phyloP scores from a whole-genome alignment of 2,329 filamentous ascomycete species.

The Colletotrichum trifolii region DNA sequence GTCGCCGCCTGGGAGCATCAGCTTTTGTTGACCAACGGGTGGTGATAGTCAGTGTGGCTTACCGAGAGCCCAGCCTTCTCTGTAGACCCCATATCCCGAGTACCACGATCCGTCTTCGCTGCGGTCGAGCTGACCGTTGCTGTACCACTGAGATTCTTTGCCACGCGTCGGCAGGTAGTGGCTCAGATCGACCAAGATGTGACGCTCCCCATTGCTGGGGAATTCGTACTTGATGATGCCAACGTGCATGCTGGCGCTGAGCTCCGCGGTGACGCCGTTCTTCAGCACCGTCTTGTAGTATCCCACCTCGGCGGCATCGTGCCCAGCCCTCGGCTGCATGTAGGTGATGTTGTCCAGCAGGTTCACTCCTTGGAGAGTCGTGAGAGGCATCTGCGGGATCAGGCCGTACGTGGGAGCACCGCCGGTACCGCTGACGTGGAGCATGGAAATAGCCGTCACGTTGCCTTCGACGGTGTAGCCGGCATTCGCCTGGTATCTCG shows the following conservation, averaged over 20 bases:
- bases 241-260: slow-evolving; percentile 60
- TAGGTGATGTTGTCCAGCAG: slow-evolving; percentile 60
- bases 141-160: slow-evolving; percentile 54
- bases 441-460: slow-evolving; percentile 62
- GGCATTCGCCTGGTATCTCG: slow-evolving; percentile 45
- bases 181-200: slow-evolving; percentile 59
- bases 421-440: slow-evolving; percentile 68
- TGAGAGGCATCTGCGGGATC: slow-evolving; percentile 60
- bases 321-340: slow-evolving; percentile 54
- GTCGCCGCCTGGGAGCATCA: slow-evolving; percentile 44
- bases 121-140: slow-evolving; percentile 51
- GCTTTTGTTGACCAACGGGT: no score
- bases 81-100: slow-evolving; percentile 58
- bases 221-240: slow-evolving; percentile 66
- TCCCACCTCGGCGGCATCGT: slow-evolving; percentile 61
- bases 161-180: slow-evolving; percentile 58
- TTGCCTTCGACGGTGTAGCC: slow-evolving; percentile 54
- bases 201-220: slow-evolving; percentile 49
- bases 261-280: slow-evolving; percentile 60
- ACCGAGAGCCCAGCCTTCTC: slow-evolving; percentile 55
- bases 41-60: neutral
- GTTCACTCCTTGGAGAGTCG: slow-evolving; percentile 51
- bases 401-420: slow-evolving; percentile 70
- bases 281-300: slow-evolving; percentile 63
- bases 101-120: slow-evolving; percentile 53